Evolutionary conservation across 2,329 filamentous ascomycete genomes (phyloP).

Genomic region (Xylaria sp.): DNA sequence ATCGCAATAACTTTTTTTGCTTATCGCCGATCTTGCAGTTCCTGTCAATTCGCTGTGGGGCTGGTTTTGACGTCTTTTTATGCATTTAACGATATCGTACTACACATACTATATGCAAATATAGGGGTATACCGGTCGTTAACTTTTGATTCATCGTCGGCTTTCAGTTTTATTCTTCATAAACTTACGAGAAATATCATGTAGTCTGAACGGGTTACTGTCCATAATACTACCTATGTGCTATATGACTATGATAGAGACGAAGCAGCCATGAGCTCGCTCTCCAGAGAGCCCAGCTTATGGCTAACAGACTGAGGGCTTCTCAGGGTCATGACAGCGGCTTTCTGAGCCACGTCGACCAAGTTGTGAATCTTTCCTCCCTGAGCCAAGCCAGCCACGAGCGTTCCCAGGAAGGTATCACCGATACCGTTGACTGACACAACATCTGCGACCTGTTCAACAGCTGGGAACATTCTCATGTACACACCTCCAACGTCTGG

Average conservation of each 20-base stretch:
- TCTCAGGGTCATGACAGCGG: slow-evolving; percentile 71
- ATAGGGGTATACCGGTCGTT: no score
- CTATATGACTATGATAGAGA: background rate
- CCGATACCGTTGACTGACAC: slow-evolving; percentile 92
- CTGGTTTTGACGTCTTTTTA: background rate
- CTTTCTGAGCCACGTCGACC: slow-evolving; percentile 75
- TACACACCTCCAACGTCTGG: slow-evolving; percentile 69
- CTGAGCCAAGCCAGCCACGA: slow-evolving; percentile 71
- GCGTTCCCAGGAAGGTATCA: slow-evolving; percentile 81
- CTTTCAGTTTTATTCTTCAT: no score
- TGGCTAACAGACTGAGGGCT: slow-evolving; percentile 68
- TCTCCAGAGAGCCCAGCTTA: slow-evolving; percentile 44
- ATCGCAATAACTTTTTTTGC: slow-evolving; percentile 24
- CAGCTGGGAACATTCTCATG: slow-evolving; percentile 65
- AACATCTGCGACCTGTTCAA: slow-evolving; percentile 62
- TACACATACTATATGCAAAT: no score
- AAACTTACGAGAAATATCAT: no score
- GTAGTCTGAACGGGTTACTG: no score
- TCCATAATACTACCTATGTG: no score
- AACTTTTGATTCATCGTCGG: no score
- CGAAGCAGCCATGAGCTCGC: slow-evolving; percentile 32
- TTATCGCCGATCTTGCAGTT: slow-evolving; percentile 9
- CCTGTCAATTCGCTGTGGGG: background rate
- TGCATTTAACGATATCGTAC: background rate
- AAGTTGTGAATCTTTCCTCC: slow-evolving; percentile 54